Evolutionary conservation across 306 rosid species (phyloP).

Genomic region (Dalbergia cochinchinensis): DNA sequence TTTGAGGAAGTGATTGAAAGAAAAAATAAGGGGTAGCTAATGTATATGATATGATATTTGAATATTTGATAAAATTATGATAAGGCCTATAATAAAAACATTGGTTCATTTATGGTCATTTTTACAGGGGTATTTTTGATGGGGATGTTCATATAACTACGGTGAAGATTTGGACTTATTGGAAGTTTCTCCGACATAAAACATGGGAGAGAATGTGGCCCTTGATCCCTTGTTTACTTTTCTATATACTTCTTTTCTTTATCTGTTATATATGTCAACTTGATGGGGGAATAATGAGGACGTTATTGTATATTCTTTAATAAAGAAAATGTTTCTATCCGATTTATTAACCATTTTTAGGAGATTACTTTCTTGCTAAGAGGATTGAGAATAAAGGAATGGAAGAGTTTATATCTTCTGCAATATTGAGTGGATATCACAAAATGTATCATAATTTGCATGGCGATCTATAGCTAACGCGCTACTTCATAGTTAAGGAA

Average conservation of each 20-base stretch:
- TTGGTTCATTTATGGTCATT: slow-evolving; percentile 45
- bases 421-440: slow-evolving; percentile 23
- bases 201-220: slow-evolving; percentile 91
- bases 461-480: not conserved
- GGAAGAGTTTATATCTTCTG: slow-evolving; percentile 2
- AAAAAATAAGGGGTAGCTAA: slow-evolving; percentile 55
- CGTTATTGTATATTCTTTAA: not conserved
- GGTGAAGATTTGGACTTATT: slow-evolving; percentile 70
- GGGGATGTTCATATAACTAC: slow-evolving; percentile 58
- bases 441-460: not conserved
- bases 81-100: slow-evolving; percentile 49
- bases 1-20: slow-evolving; percentile 53
- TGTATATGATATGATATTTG: slow-evolving; percentile 25
- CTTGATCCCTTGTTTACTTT: slow-evolving; percentile 27
- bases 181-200: slow-evolving; percentile 86
- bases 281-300: slow-evolving; percentile 40
- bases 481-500: slow-evolving; percentile 29
- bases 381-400: slow-evolving; percentile 35
- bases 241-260: slow-evolving; percentile 15
- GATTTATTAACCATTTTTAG: slow-evolving; percentile 31
- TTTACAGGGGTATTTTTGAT: slow-evolving; percentile 63
- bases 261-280: slow-evolving; percentile 51
- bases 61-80: slow-evolving; percentile 40
- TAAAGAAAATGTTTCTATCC: slow-evolving; percentile 5
- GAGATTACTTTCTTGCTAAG: slow-evolving; percentile 29